Evolutionary conservation across 2,329 filamentous ascomycete genomes (phyloP), one percentile per base, ranked within the genome.

Genomic region (Pseudogymnoascus sp.): DNA sequence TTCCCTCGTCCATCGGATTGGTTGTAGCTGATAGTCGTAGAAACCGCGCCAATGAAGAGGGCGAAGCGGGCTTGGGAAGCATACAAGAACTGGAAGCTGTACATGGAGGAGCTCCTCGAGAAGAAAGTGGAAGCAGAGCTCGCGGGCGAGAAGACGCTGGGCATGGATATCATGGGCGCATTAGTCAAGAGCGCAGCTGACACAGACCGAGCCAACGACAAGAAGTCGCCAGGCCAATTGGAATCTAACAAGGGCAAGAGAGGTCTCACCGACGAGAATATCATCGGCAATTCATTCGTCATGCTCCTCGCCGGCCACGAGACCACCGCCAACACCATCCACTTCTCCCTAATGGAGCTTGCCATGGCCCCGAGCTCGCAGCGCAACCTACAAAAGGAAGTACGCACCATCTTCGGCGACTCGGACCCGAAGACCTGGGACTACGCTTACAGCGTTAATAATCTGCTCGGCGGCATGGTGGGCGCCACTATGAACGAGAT

Each of bases 401-500:
- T 95, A 25, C 86, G 92, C 72, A 76, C 77, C 13, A 83, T 90
- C 8, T 79, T 93, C 28, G 83, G 83, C 41, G 78, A 81, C 37
- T 75, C 78, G 14, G 82, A 88, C 21, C 81, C 85, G 4, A 75
- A 76, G 0, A 79, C 83, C 6, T 93, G 90, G 90, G 81, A 85
- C 69, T 93, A 91, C 73, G 89, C 93, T 51, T 75, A 78, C 10
- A 79, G 84, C 69, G 80, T 93, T 67, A 85, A 84, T 48, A 78
- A 81, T 7, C 80, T 95, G 65, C 83, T 90, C 68, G 84, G 81
- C 10, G 85, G 86, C 65, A 87, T 90, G 80, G 77, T 88, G 8
- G 90, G 88, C 16, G 90, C 90, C 3, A 83, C 88, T 69, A 83
- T 93, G 81, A 90, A 92, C 71, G 90, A 95, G 77, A 86, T 88